Evolutionary conservation across 2,329 filamentous ascomycete species (phyloP), one percentile per base, ranked within the genome.

Genomic region (Cladosporium phlei): DNA sequence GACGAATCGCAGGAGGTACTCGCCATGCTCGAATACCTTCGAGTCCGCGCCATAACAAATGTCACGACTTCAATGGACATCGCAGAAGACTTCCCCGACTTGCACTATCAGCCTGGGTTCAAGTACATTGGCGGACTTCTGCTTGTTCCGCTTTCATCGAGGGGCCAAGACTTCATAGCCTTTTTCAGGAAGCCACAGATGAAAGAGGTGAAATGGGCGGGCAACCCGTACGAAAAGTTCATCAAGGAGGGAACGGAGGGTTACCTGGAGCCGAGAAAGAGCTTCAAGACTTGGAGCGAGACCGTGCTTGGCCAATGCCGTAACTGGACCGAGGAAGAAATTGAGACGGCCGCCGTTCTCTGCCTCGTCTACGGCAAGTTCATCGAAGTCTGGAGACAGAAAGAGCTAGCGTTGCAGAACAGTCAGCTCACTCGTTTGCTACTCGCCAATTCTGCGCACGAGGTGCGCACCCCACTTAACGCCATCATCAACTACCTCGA

Each of bases 401-500:
- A 95, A 55, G 89, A 95, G 63, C 84, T 83, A 1, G 86, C 86
- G 0, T 62, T 95, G 49, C 85, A 94, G 57, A 91, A 74, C 60
- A 94, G 85, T 55, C 85, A 90, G 50, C 72, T 95, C 2, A 95
- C 88, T 0, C 76, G 80, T 37, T 67, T 95, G 3, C 68, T 95
- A 2, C 72, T 95, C 17, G 86, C 88, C 4, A 95, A 95, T 54
- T 94, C 88, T 0, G 89, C 89, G 0, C 90, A 95, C 54, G 89
- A 95, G 69, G 88, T 95, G 7, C 83, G 90, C 39, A 95, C 89
- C 0, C 89, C 89, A 0, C 69, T 95, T 2, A 95, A 95, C 59
- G 89, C 89, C 12, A 95, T 95, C 59, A 94, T 95, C 66, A 95
- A 95, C 57, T 95, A 94, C 55, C 76, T 95, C 1, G 89, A 95